Percentiles rank a stretch among this genome's conserved stretches.
phyloP scores from a whole-genome alignment of 2,329 filamentous ascomycete species.

The Colletotrichum cereale region DNA sequence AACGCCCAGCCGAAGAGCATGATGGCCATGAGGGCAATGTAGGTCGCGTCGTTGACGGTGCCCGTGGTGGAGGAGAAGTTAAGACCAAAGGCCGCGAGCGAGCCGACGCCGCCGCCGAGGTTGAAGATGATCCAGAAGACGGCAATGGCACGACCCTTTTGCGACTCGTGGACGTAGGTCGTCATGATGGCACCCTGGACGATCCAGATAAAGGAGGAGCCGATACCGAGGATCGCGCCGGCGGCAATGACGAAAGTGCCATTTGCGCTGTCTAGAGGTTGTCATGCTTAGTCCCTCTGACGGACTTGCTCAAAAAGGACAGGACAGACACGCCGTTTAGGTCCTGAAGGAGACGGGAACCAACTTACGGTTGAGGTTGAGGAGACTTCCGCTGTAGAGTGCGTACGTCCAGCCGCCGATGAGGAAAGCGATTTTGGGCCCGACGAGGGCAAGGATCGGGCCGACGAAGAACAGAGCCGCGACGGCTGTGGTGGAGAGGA shows the following conservation, averaged over 20 bases:
- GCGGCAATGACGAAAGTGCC: conserved; percentile 58
- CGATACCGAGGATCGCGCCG: conserved; percentile 59
- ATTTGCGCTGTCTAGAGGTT: conserved; percentile 50
- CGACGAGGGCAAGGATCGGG: conserved; percentile 57
- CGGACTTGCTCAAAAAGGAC: neutral
- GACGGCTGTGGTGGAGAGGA: conserved; percentile 56
- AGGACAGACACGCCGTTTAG: conserved; percentile 41
- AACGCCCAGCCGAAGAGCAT: conserved; percentile 63
- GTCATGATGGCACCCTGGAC: conserved; percentile 63
- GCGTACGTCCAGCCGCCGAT: conserved; percentile 61
- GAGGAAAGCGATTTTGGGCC: conserved; percentile 56
- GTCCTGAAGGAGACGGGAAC: conserved; percentile 55
- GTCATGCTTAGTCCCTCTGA: conserved; percentile 45
- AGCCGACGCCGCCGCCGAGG: conserved; percentile 58
- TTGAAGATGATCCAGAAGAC: conserved; percentile 62
- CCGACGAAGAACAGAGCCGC: conserved; percentile 59
- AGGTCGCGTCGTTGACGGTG: conserved; percentile 63
- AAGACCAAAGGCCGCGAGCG: conserved; percentile 57
- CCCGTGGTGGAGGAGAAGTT: conserved; percentile 56
- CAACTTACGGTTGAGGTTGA: conserved; percentile 56
- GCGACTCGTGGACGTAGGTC: conserved; percentile 56
- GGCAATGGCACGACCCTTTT: conserved; percentile 58
- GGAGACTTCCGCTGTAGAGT: conserved; percentile 57
- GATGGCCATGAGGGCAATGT: conserved; percentile 62
- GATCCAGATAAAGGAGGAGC: conserved; percentile 60